Base-by-base conservation (phyloP, 495 filamentous ascomycete species). In the Collariella sp. region DNA sequence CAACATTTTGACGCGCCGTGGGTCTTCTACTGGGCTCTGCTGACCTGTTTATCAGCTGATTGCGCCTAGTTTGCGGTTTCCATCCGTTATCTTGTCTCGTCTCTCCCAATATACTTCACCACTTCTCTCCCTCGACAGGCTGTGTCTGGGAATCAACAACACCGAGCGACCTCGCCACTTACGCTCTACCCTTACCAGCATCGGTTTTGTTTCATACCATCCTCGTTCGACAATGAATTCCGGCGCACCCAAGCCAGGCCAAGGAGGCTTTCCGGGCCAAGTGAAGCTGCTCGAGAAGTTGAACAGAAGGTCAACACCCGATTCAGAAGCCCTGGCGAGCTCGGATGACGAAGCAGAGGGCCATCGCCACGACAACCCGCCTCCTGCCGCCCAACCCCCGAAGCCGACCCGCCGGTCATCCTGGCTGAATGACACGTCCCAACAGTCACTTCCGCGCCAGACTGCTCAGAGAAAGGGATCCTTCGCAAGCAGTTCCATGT, bases 251-350 rank as follows among this genome's bases (percentile, higher is more conserved):
- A 79, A 75, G 62, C 51, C 66, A 24, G 66, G 71, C 49, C 73
- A 72, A 55, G 61, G 67, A 46, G 61, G 46, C 40, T 68, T 70
- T 24, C 52, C 71, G 15, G 56, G 59, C 39, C 79, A 79, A 35
- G 76, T 80, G 26, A 73, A 85, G 23, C 72, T 87, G 45, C 75
- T 86, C 18, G 88, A 93, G 52, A 90, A 87, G 65, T 73, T 84
- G 49, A 83, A 86, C 58, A 82, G 87, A 58, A 84, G 85, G 51
- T 89, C 89, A 16, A 95, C 91, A 6, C 91, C 91, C 15, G 91
- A 95, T 62, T 95, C 90, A 7, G 91, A 96, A 63, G 91, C 90
- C 39, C 72, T 96, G 44, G 88, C 86, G 35, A 95, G 90, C 55
- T 95, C 91, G 3, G 91, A 96, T 63, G 91, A 96, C 62, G 91